Conservation (phyloP, 2,329 filamentous ascomycete genomes). For the Amesomyces nigricolor region DNA sequence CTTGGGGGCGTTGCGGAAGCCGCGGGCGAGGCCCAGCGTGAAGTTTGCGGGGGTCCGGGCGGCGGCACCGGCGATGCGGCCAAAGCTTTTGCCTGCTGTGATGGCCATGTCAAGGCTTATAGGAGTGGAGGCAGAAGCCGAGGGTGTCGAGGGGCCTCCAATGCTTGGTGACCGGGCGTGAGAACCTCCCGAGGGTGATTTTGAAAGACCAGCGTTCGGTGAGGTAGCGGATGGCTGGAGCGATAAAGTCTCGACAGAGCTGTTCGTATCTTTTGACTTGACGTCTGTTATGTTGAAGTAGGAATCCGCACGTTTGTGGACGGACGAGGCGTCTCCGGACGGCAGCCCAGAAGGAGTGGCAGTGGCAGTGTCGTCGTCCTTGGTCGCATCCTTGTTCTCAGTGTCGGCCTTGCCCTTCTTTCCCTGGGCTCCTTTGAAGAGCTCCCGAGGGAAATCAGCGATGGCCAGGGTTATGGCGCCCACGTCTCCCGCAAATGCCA, state of each 20-base stretch:
- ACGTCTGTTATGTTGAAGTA: conserved; percentile 17
- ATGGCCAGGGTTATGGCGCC: conserved; percentile 76
- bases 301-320: neutral
- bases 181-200: neutral
- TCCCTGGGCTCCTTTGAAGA: conserved; percentile 40
- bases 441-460: conserved; percentile 61
- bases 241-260: neutral
- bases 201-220: neutral
- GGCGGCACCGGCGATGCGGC: conserved; percentile 67
- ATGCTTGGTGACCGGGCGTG: neutral
- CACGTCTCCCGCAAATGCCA: conserved; percentile 76
- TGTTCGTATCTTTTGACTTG: conserved; percentile 1
- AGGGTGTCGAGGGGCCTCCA: neutral
- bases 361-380: conserved; percentile 3
- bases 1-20: conserved; percentile 81
- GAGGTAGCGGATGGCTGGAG: neutral
- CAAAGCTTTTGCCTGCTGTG: conserved; percentile 61
- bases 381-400: neutral
- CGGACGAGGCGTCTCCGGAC: neutral
- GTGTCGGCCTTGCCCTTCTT: conserved; percentile 17
- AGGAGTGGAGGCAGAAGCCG: conserved; percentile 1
- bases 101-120: conserved; percentile 51
- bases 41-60: conserved; percentile 81
- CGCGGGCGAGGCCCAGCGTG: conserved; percentile 72
- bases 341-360: conserved; percentile 3